phyloP scores from a whole-genome alignment of 2,329 filamentous ascomycete species.

The Fusarium nanum region DNA sequence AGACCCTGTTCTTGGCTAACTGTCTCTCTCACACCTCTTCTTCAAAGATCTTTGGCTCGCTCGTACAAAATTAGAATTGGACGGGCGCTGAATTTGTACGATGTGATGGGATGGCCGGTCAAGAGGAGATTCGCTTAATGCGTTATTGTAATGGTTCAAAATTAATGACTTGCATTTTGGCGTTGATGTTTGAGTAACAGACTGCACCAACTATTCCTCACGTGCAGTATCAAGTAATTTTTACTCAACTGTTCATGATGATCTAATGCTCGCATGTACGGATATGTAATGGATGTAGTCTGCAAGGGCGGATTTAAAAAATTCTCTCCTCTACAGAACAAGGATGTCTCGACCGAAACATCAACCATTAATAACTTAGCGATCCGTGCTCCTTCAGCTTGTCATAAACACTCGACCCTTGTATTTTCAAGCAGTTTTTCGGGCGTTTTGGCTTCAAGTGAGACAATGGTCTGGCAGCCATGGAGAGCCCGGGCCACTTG shows the following conservation, averaged over 20 bases:
- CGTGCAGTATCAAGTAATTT: slow-evolving; percentile 4
- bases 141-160: slow-evolving; percentile 11
- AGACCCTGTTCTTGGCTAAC: not conserved
- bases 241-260: not conserved
- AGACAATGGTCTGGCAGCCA: slow-evolving; percentile 46
- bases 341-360: not conserved
- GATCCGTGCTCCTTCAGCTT: slow-evolving; percentile 1
- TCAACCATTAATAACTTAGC: not conserved
- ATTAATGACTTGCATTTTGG: slow-evolving; percentile 6
- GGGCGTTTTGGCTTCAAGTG: slow-evolving; percentile 31
- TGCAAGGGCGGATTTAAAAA: not conserved
- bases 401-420: slow-evolving; percentile 13
- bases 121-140: slow-evolving; percentile 24
- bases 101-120: slow-evolving; percentile 11
- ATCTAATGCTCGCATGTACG: not conserved
- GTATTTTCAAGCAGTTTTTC: slow-evolving; percentile 9
- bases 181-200: slow-evolving; percentile 13
- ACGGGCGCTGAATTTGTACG: slow-evolving; percentile 4
- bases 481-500: slow-evolving; percentile 21
- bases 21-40: not conserved
- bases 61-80: slow-evolving; percentile 14
- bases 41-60: slow-evolving; percentile 9
- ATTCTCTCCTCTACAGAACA: not conserved
- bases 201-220: slow-evolving; percentile 29
- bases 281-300: not conserved